Evolutionary conservation across 139 green algal species (phyloP).

Genomic region (Chlorella vulgaris): DNA sequence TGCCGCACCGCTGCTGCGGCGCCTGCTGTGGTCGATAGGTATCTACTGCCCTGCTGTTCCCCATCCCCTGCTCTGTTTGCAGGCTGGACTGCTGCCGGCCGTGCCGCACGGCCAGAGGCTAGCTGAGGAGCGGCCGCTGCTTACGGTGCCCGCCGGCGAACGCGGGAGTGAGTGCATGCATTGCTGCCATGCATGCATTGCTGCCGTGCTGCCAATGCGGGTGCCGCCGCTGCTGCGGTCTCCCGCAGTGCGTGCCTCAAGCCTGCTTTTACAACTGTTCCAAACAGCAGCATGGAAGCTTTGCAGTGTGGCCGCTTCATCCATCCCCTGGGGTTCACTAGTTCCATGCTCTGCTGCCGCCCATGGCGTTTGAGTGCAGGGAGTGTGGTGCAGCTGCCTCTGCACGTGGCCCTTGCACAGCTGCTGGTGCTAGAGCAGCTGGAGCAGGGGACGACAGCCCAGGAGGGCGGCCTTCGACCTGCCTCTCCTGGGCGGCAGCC

Average conservation of each 20-base stretch:
- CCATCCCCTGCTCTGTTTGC: not conserved
- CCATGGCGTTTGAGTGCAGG: too few species aligned
- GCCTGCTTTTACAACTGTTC: not conserved
- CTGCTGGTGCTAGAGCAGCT: not conserved
- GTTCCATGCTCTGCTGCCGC: not conserved
- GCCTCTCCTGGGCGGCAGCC: too few species aligned
- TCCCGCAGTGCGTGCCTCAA: not conserved
- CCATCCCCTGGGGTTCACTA: too few species aligned
- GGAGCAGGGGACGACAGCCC: too few species aligned
- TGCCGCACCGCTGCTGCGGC: too few species aligned
- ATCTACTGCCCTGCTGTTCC: not conserved
- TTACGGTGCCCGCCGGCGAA: constrained; percentile 4
- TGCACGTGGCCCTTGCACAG: constrained; percentile 17
- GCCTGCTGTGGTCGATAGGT: not conserved
- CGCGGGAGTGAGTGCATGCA: not conserved
- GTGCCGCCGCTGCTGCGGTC: too few species aligned
- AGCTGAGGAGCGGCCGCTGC: not conserved
- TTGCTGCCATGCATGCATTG: too few species aligned
- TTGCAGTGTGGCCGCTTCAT: not conserved
- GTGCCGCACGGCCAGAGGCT: not conserved
- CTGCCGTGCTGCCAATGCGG: not conserved
- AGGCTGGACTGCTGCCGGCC: not conserved
- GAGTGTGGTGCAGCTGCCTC: constrained; percentile 25
- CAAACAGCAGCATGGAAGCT: not conserved
- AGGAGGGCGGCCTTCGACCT: too few species aligned